Conservation (phyloP, 331 rosid species). For the Erythrophleum ivorense region DNA sequence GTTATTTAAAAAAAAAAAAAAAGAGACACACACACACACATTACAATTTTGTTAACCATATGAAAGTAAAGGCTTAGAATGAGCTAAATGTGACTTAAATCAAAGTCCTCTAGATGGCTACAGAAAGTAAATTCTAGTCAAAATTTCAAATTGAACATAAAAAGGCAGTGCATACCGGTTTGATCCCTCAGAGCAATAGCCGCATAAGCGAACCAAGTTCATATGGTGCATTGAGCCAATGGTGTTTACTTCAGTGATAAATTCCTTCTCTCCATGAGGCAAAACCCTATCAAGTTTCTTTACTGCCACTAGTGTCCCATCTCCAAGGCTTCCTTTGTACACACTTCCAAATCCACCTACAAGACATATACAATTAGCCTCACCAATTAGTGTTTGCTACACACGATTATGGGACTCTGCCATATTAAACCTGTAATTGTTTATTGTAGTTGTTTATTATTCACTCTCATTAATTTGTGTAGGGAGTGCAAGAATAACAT, state of each 20-base stretch:
- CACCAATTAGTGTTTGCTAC: neutral
- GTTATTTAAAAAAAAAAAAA: neutral
- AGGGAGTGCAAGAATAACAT: too few relatives aligned
- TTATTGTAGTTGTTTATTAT: neutral
- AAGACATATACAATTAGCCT: conserved; percentile 36
- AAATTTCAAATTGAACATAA: neutral
- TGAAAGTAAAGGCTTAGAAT: neutral
- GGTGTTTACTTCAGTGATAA: conserved; percentile 91
- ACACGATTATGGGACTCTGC: too few relatives aligned
- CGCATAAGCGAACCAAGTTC: conserved; percentile 94
- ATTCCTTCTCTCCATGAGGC: conserved; percentile 96
- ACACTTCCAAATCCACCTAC: conserved; percentile 96
- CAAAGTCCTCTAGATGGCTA: neutral
- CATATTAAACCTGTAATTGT: too few relatives aligned
- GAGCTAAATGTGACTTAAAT: neutral
- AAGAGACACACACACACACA: too few relatives aligned
- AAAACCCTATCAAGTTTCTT: conserved; percentile 91
- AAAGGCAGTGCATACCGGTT: conserved; percentile 56
- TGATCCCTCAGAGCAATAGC: conserved; percentile 85
- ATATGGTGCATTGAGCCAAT: conserved; percentile 98
- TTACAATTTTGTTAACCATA: neutral
- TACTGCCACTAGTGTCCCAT: conserved; percentile 85
- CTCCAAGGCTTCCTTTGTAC: conserved; percentile 89
- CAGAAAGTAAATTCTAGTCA: neutral
- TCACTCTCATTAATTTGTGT: neutral